A percentile compares a stretch with the other conserved stretches of the same genome.
Evolutionary conservation across 371 early-diverging fungal species (phyloP).

Genomic region (Entomophthora muscae): DNA sequence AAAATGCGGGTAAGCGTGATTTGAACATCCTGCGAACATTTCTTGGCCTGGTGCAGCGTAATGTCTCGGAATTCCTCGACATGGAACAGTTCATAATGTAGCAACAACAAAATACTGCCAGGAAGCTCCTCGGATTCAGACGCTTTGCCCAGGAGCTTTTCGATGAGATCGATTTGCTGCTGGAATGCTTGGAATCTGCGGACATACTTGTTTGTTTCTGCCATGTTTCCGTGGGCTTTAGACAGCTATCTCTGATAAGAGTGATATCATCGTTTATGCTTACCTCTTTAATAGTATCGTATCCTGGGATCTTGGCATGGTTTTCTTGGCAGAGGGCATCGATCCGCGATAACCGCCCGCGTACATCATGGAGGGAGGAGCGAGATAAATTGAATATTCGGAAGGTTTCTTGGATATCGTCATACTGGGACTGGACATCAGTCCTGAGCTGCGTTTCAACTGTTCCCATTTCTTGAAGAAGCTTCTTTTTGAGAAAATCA

Average conservation of each 20-base stretch:
- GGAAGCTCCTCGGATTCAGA: conserved; percentile 35
- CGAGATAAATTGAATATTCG: conserved; percentile 48
- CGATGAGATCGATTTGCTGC: conserved; percentile 49
- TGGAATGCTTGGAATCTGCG: conserved; percentile 71
- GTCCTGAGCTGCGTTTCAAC: conserved; percentile 90
- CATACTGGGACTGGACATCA: conserved; percentile 79
- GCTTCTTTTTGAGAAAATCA: conserved; percentile 49
- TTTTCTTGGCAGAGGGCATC: conserved; percentile 68
- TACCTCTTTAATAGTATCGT: conserved; percentile 8
- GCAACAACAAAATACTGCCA: conserved; percentile 52
- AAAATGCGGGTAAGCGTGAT: conserved; percentile 69
- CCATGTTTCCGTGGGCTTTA: conserved; percentile 80
- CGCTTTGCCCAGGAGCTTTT: conserved; percentile 52
- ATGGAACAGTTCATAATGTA: conserved; percentile 76
- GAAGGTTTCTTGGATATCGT: conserved; percentile 76
- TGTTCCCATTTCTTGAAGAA: conserved; percentile 75
- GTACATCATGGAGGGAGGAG: conserved; percentile 43
- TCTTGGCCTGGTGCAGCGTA: conserved; percentile 56
- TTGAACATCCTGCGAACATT: conserved; percentile 54
- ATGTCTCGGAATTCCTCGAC: conserved; percentile 72
- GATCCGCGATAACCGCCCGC: conserved; percentile 53
- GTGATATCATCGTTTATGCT: too few species aligned
- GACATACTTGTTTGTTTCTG: conserved; percentile 63
- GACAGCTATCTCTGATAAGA: conserved; percentile 55
- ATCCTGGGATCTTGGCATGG: conserved; percentile 18